A percentile compares a stretch with the other conserved stretches of the same genome.
Evolutionary conservation across 352 stramenopile species (phyloP).

Genomic region (Aphanomyces astaci): DNA sequence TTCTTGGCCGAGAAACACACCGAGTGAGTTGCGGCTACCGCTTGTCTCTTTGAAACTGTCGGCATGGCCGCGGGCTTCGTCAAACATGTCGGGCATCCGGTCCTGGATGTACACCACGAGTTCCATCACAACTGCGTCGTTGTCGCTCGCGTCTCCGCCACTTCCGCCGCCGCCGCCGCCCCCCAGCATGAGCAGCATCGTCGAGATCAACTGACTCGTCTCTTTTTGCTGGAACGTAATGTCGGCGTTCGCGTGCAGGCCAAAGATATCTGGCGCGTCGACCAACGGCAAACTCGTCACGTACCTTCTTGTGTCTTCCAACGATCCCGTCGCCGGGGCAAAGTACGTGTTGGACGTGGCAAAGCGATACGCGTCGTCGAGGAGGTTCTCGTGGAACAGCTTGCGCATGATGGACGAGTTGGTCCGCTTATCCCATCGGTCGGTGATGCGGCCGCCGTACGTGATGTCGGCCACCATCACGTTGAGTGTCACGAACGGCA

Average conservation of each 20-base stretch:
- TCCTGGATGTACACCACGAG: conserved; percentile 74
- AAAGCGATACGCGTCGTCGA: conserved; percentile 85
- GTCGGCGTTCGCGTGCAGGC: conserved; percentile 89
- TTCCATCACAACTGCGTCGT: conserved; percentile 77
- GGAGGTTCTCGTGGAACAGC: conserved; percentile 79
- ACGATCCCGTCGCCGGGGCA: conserved; percentile 52
- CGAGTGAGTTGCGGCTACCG: conserved; percentile 86
- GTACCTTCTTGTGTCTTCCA: conserved; percentile 70
- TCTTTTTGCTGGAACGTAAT: conserved; percentile 94
- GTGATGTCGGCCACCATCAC: conserved; percentile 93
- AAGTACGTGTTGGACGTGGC: conserved; percentile 70
- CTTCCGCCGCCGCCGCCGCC: conserved; percentile 47
- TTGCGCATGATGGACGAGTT: conserved; percentile 92
- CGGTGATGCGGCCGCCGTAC: conserved; percentile 91
- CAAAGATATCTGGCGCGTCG: conserved; percentile 87
- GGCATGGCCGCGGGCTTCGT: conserved; percentile 54
- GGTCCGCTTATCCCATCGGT: conserved; percentile 91
- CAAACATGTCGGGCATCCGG: conserved; percentile 63
- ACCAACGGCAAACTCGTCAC: conserved; percentile 71
- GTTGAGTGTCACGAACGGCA: conserved; percentile 92
- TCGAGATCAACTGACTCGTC: conserved; percentile 62
- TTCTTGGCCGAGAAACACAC: conserved; percentile 88
- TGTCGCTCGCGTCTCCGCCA: conserved; percentile 39
- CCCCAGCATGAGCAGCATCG: conserved; percentile 62
- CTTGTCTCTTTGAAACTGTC: conserved; percentile 71